Conservation (phyloP, 2,329 filamentous ascomycete species). For the Davidsoniella neocaledoniae region DNA sequence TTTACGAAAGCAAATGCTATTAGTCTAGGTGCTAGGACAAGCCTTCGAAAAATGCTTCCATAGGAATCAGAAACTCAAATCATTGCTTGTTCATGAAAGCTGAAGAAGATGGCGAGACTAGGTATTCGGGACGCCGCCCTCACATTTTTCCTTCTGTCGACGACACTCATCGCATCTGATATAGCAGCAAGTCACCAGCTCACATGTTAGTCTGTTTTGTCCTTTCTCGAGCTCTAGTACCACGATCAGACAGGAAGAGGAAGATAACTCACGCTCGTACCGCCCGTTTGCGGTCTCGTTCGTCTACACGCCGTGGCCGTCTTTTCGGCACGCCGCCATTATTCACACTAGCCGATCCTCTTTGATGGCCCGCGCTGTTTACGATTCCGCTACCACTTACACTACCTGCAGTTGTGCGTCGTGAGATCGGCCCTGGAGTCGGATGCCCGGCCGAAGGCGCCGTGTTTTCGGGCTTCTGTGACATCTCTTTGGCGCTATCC, state of each 20-base stretch:
- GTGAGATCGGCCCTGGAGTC: background rate
- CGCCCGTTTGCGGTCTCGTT: conserved; percentile 18
- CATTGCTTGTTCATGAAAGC: no score
- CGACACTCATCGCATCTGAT: conserved; percentile 36
- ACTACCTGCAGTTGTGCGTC: conserved; percentile 1
- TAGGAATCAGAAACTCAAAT: no score
- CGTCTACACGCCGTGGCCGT: conserved; percentile 15
- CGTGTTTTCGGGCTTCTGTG: no score
- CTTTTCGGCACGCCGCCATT: conserved; percentile 13
- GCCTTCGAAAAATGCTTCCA: no score
- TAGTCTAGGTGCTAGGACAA: no score
- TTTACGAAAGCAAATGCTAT: conserved; percentile 8
- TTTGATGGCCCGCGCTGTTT: conserved; percentile 3
- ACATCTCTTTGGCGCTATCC: no score
- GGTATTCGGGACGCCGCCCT: conserved; percentile 30
- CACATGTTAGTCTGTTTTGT: background rate
- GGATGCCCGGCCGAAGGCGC: no score
- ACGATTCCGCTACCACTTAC: conserved; percentile 11
- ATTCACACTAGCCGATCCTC: background rate
- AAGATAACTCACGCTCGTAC: conserved; percentile 16
- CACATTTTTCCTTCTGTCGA: conserved; percentile 38
- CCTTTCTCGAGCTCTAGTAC: background rate
- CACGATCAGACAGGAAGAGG: background rate
- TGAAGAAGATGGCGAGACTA: no score
- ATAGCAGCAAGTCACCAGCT: background rate